Percentiles rank a stretch among this genome's conserved stretches.
Conservation (phyloP, 2,329 filamentous ascomycete genomes). For the Cladophialophora psammophila region DNA sequence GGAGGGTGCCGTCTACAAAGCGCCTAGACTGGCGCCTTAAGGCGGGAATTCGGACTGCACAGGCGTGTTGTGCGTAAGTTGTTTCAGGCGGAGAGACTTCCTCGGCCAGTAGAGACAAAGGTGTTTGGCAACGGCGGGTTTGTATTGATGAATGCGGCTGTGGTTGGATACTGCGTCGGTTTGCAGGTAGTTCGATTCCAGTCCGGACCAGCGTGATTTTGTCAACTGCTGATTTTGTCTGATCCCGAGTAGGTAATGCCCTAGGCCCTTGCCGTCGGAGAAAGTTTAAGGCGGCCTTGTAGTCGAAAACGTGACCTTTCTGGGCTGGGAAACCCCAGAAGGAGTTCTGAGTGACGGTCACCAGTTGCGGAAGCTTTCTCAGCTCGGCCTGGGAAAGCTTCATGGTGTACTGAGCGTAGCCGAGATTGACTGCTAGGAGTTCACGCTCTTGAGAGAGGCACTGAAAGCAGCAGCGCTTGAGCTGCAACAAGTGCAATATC, state of each 20-base stretch:
- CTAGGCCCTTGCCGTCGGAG: slow-evolving; percentile 7
- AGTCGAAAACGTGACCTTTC: slow-evolving; percentile 16
- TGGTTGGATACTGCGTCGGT: slow-evolving; percentile 19
- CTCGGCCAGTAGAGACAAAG: slow-evolving; percentile 5
- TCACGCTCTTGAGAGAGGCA: slow-evolving; percentile 34
- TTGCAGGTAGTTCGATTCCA: not conserved
- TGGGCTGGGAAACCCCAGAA: slow-evolving; percentile 26
- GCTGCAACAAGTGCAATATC: slow-evolving; percentile 26
- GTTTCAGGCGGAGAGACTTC: slow-evolving; percentile 27
- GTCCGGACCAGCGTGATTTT: slow-evolving; percentile 1
- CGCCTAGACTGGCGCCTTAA: slow-evolving; percentile 4
- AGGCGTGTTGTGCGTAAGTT: slow-evolving; percentile 27
- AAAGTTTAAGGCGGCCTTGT: slow-evolving; percentile 15
- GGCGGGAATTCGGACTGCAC: slow-evolving; percentile 17
- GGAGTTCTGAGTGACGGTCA: slow-evolving; percentile 22
- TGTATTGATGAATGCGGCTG: slow-evolving; percentile 18
- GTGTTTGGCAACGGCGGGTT: slow-evolving; percentile 18
- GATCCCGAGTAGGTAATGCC: not conserved
- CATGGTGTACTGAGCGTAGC: slow-evolving; percentile 20
- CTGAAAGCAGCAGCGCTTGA: slow-evolving; percentile 30
- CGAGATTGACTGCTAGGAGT: slow-evolving; percentile 20
- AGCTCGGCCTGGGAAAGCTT: slow-evolving; percentile 16
- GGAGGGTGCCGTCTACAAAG: slow-evolving; percentile 4
- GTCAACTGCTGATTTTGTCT: not conserved
- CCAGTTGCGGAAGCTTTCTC: slow-evolving; percentile 15